Base-by-base conservation (phyloP, 805 yeast species). In the Yarrowia deformans region DNA sequence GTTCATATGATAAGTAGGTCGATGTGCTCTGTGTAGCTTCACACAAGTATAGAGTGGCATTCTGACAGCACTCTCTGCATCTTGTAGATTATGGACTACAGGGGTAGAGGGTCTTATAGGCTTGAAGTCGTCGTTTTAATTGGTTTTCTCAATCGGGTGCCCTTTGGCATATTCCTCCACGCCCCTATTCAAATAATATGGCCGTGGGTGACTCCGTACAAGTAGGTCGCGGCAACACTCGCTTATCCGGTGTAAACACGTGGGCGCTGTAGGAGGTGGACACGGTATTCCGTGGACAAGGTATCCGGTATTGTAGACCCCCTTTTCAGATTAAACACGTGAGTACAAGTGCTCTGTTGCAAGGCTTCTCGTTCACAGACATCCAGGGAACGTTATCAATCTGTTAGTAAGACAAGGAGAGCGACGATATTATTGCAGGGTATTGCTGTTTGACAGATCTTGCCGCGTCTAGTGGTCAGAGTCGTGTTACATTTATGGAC, bases 101-200 rank as follows among this genome's bases (percentile, higher is more conserved):
- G 45, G 19, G 45, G 46, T 8, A 42, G n/a, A n/a, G n/a, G n/a
- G n/a, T n/a, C n/a, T n/a, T n/a, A n/a, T n/a, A n/a, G n/a, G n/a
- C n/a, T n/a, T n/a, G n/a, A n/a, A n/a, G n/a, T n/a, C n/a, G n/a
- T n/a, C n/a, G n/a, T 40, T 40, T 42, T 42, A 16, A 42, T 42
- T 42, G 45, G 18, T 16, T 1, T 43, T n/a, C 46, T 43, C 23
- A 3, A n/a, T 43, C 23, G 23, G 46, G 46, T 19, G 32, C 29
- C 10, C 14, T 34, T 34, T 34, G 23, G 8, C 13, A 49, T 32
- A 49, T 32, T 14, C 56, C 35, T 34, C 34, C 8, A 49, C n/a
- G 40, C 34, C 56, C 40, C 54, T 49, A 49, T 50, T 50, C 42
- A 50, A 34, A 50, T 50, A 50, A 50, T 50, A 50, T 50, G 23